phyloP scores from a whole-genome alignment of 139 green algal genomes.

The Chlamydomonas incerta region DNA sequence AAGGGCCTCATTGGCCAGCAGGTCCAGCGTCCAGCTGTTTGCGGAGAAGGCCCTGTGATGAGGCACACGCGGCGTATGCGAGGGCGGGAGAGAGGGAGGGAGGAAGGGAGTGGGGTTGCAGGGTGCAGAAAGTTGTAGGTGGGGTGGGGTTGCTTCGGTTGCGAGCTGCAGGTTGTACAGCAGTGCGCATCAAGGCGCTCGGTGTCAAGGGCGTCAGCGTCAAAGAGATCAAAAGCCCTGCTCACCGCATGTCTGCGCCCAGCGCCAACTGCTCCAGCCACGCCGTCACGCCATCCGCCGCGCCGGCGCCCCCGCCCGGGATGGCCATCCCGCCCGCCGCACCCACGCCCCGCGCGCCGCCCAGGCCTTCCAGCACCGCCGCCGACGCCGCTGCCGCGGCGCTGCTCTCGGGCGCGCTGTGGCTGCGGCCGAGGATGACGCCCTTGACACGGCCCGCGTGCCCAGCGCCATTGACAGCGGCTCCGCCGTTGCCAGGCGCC shows the following conservation, averaged over 20 bases:
- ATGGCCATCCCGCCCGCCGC: neutral
- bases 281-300: neutral
- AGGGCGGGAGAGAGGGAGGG: neutral
- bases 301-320: neutral
- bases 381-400: neutral
- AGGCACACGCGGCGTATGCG: too few relatives aligned
- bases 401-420: conserved; percentile 35
- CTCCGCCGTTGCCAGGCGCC: neutral
- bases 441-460: too few relatives aligned
- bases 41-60: conserved; percentile 19
- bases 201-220: too few relatives aligned
- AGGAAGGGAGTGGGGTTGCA: neutral
- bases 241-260: conserved; percentile 34
- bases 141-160: too few relatives aligned
- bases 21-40: conserved; percentile 33
- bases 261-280: neutral
- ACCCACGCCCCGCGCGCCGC: neutral
- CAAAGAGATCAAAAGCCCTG: too few relatives aligned
- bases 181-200: too few relatives aligned
- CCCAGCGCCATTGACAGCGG: too few relatives aligned
- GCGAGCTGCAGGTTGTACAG: too few relatives aligned
- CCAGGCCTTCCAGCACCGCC: neutral
- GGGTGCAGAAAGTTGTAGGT: neutral
- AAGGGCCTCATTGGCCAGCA: conserved; percentile 23
- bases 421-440: neutral